Conservation (phyloP, 345 rosid genomes). For the Ceriops zippeliana region DNA sequence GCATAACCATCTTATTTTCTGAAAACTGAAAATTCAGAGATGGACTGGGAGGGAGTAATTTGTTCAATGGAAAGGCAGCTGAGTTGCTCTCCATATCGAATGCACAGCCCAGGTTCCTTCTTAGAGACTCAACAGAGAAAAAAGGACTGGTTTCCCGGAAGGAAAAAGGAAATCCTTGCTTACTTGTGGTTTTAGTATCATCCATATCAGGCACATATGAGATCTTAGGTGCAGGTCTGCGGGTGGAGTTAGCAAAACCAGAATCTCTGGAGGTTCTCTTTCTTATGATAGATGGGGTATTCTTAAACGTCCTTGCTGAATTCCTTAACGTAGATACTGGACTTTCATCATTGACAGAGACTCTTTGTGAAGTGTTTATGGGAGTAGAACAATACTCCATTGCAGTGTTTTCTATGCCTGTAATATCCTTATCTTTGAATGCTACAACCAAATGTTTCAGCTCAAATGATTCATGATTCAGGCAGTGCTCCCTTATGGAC, state of each 20-base stretch:
- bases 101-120: conserved; percentile 10
- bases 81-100: conserved; percentile 10
- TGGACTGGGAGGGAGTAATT: background rate
- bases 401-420: background rate
- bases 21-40: background rate
- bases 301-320: conserved; percentile 23
- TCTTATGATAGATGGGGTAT: conserved; percentile 25
- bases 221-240: conserved; percentile 11
- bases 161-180: conserved; percentile 2
- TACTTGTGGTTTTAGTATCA: background rate
- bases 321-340: conserved; percentile 22
- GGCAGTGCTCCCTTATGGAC: conserved; percentile 5
- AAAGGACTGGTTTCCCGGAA: background rate
- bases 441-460: background rate
- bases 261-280: conserved; percentile 13
- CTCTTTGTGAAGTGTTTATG: background rate
- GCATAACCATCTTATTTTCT: conserved; percentile 1
- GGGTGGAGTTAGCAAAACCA: background rate
- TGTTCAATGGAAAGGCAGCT: background rate
- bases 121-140: background rate
- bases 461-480: conserved; percentile 3
- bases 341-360: conserved; percentile 4
- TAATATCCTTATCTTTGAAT: background rate
- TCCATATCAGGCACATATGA: background rate
- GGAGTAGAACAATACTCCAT: conserved; percentile 3